These are phyloP conservation scores for Podospora didyma DNA, from an alignment of 495 filamentous ascomycete species.

Conservation along the genomic window DNA sequence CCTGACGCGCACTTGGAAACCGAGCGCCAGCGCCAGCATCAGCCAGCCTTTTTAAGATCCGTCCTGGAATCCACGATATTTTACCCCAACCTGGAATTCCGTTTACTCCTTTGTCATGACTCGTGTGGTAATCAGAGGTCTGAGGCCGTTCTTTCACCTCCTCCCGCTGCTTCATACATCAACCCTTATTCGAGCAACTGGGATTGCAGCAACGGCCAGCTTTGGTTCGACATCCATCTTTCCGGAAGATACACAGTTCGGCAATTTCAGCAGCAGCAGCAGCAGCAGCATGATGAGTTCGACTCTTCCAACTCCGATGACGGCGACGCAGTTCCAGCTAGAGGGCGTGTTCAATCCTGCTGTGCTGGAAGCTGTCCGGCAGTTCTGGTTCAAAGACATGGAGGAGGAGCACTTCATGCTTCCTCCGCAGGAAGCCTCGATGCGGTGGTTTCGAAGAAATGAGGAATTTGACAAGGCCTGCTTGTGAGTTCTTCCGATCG, in stretches of 20 bases:
- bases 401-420: neutral
- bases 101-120: too few species aligned
- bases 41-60: too few species aligned
- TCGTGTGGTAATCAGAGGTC: too few species aligned
- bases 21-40: too few species aligned
- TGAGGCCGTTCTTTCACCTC: neutral
- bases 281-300: neutral
- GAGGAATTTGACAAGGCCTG: neutral
- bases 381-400: neutral
- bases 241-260: neutral
- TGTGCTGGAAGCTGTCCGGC: neutral
- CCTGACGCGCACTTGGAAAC: too few species aligned
- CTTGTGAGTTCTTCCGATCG: neutral
- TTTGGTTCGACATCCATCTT: neutral
- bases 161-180: neutral
- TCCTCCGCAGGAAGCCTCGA: neutral
- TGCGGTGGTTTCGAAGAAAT: slow-evolving; percentile 1
- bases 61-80: too few species aligned
- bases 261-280: too few species aligned
- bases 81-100: too few species aligned
- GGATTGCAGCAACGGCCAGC: neutral
- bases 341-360: neutral
- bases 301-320: neutral
- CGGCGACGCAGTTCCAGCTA: neutral
- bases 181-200: neutral